These are phyloP conservation scores for Talaromyces sp. DNA, from an alignment of 2,329 filamentous ascomycete species.

Conservation along the genomic window DNA sequence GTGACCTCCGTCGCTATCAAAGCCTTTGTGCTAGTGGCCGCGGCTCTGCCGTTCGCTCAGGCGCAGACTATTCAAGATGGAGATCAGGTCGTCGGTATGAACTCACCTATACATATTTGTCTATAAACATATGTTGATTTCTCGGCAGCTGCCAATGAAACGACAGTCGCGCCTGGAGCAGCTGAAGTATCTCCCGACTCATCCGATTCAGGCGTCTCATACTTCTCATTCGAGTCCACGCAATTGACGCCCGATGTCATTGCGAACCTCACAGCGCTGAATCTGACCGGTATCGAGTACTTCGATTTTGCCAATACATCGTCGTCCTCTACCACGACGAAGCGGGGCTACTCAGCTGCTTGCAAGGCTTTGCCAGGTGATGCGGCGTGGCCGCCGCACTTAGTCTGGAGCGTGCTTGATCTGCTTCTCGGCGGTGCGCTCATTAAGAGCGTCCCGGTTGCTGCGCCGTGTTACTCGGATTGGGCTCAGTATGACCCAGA, in stretches of 20 bases:
- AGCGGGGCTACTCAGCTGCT: slow-evolving; percentile 43
- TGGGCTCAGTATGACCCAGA: slow-evolving; percentile 34
- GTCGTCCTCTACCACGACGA: slow-evolving; percentile 17
- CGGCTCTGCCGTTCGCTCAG: slow-evolving; percentile 6
- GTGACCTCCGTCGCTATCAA: neutral
- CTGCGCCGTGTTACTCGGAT: slow-evolving; percentile 36
- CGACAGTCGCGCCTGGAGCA: slow-evolving; percentile 5
- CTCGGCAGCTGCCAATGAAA: neutral
- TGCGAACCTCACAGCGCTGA: slow-evolving; percentile 32
- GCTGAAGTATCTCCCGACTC: neutral
- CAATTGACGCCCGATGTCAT: slow-evolving; percentile 40
- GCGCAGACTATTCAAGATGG: slow-evolving; percentile 4
- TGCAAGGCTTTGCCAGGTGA: slow-evolving; percentile 29
- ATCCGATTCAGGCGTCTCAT: neutral
- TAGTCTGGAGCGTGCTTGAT: slow-evolving; percentile 35
- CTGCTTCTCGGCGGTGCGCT: slow-evolving; percentile 36
- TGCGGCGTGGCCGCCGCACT: slow-evolving; percentile 22
- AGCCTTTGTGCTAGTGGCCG: neutral
- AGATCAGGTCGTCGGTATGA: slow-evolving; percentile 5
- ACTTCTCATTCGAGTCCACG: slow-evolving; percentile 27
- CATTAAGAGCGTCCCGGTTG: slow-evolving; percentile 35
- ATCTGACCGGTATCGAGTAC: slow-evolving; percentile 32
- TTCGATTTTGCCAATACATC: slow-evolving; percentile 34
- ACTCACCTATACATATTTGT: neutral
- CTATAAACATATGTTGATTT: neutral